phyloP scores from a whole-genome alignment of 2,329 filamentous ascomycete species.

The Neonectria coccinea region DNA sequence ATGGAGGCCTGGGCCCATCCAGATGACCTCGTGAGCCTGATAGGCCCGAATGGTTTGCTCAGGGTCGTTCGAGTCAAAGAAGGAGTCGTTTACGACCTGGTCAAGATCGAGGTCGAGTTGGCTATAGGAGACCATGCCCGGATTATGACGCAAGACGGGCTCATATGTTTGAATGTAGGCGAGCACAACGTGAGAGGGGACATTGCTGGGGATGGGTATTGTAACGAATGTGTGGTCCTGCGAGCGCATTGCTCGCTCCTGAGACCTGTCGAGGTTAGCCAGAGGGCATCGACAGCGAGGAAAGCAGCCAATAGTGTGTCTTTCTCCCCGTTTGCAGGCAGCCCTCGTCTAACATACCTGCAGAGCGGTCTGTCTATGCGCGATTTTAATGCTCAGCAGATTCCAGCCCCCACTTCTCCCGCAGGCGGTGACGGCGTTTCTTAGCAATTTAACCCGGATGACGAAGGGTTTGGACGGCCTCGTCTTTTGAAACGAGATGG shows the following conservation, averaged over 20 bases:
- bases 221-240: constrained; percentile 51
- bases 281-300: neutral
- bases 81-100: constrained; percentile 52
- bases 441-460: neutral
- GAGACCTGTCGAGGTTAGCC: neutral
- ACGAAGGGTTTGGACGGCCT: neutral
- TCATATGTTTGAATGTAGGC: constrained; percentile 54
- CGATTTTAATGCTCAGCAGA: neutral
- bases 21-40: constrained; percentile 46
- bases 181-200: constrained; percentile 52
- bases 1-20: constrained; percentile 53
- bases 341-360: neutral
- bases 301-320: neutral
- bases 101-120: constrained; percentile 46
- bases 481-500: neutral
- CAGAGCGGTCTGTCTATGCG: neutral
- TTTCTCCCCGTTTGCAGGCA: neutral
- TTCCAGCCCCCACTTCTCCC: neutral
- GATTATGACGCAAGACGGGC: constrained; percentile 56
- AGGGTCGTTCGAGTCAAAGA: constrained; percentile 51
- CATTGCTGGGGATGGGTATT: constrained; percentile 53
- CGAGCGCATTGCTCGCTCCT: constrained; percentile 45
- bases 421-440: neutral
- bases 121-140: constrained; percentile 50
- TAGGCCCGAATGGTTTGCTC: constrained; percentile 50